Conservation (phyloP, 345 rosid species). For the Gossypium anomalum region DNA sequence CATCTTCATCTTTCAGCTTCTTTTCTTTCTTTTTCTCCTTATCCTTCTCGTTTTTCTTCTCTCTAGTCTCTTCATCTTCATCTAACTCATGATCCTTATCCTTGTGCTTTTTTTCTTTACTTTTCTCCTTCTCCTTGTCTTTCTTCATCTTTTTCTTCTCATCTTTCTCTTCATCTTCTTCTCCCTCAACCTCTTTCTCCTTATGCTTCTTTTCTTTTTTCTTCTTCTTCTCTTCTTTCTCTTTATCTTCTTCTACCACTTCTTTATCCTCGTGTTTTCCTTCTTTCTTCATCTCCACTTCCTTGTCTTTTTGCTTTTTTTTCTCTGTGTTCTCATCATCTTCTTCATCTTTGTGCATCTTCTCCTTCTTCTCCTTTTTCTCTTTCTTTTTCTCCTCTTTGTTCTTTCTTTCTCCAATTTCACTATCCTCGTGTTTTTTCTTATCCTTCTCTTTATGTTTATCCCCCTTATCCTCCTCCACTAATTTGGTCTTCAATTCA, state of each 20-base stretch:
- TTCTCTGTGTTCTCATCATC: no score
- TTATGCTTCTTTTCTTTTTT: no score
- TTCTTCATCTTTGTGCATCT: background rate
- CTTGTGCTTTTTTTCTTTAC: background rate
- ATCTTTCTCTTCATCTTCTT: no score
- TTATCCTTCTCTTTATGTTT: slow-evolving; percentile 19
- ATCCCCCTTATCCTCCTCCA: slow-evolving; percentile 25
- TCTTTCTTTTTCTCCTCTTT: background rate
- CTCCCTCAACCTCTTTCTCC: no score
- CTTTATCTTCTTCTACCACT: no score
- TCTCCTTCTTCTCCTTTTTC: background rate
- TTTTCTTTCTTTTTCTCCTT: background rate
- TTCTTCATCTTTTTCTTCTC: no score
- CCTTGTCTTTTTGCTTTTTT: no score
- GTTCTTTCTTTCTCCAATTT: background rate
- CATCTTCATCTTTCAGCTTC: background rate
- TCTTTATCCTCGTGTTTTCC: no score
- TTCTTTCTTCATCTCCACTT: no score
- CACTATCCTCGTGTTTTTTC: slow-evolving; percentile 7
- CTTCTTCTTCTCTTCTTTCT: no score
- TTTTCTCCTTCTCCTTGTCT: no score
- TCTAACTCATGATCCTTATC: background rate
- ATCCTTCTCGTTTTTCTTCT: no score
- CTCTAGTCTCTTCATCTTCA: background rate
- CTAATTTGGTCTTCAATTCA: background rate